A percentile compares a stretch with the other conserved stretches of the same genome.
phyloP scores from a whole-genome alignment of 805 yeast species.

The Wickerhamiella cacticola region DNA sequence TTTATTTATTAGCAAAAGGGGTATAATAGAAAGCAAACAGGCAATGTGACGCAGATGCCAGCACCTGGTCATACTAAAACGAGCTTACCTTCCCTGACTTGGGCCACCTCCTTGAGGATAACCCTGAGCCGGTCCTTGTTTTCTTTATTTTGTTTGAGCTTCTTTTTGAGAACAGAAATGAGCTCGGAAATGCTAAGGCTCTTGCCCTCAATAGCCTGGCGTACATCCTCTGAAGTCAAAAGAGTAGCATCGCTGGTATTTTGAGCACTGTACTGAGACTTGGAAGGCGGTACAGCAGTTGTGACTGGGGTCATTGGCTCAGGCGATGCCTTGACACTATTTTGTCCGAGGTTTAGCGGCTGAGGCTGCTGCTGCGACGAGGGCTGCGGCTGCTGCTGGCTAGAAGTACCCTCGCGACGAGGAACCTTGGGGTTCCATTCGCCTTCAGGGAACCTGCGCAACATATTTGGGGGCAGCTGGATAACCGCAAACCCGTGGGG shows the following conservation, averaged over 20 bases:
- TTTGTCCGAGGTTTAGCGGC: not conserved
- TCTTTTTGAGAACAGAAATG: conserved; percentile 46
- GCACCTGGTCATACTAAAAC: conserved; percentile 2
- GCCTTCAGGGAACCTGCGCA: conserved; percentile 60
- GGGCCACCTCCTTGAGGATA: conserved; percentile 46
- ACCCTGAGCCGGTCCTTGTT: conserved; percentile 49
- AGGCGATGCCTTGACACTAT: conserved; percentile 8
- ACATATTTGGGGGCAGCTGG: conserved; percentile 48
- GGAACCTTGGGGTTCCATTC: conserved; percentile 66
- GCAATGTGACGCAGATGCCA: not conserved
- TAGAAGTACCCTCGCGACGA: conserved; percentile 20
- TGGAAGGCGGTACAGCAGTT: not conserved
- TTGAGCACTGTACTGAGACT: conserved; percentile 23
- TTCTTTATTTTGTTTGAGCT: conserved; percentile 50
- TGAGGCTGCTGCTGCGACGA: conserved; percentile 5
- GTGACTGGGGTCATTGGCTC: conserved; percentile 15
- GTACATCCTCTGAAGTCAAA: conserved; percentile 62
- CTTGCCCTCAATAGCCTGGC: conserved; percentile 40
- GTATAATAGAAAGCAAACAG: no score
- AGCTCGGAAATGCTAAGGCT: conserved; percentile 47
- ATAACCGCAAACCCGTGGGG: conserved; percentile 48
- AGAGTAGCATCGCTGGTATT: conserved; percentile 33
- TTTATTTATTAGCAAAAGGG: not conserved
- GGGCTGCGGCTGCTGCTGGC: not conserved
- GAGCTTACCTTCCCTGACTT: conserved; percentile 37